Base-by-base conservation (phyloP, 2,329 filamentous ascomycete species). In the Stemphylium lycopersici region DNA sequence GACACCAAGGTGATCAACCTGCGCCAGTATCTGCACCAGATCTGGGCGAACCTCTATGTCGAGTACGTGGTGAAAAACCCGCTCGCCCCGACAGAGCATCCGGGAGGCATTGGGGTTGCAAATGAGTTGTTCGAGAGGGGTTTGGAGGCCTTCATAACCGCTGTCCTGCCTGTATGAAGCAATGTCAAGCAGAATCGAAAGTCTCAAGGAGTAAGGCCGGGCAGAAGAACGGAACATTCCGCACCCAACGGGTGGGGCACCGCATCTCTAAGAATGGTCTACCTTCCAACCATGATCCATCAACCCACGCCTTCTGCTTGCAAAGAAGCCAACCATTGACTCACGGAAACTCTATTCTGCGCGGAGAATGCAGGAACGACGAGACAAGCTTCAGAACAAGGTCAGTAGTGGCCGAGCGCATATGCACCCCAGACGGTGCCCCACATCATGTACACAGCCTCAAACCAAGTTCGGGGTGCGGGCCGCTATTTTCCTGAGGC, bases 1-100 rank as follows among this genome's bases (percentile, higher is more conserved):
- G 95, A 98, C 78, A 90, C 90, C 33, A 89, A 87, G 63, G 90
- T 91, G 53, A 85, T 90, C 63, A 97, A 92, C 77, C 93, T 99
- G 86, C 86, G 93, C 39, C 91, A 96, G 67, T 93, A 96, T 18
- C 79, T 99, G 69, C 93, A 99, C 74, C 95, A 99, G 82, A 97
- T 99, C 59, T 99, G 97, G 76, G 96, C 97, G 54, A 98, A 96
- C 74, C 84, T 98, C 20, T 99, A 95, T 80, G 93, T 99, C 15
- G 95, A 99, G 79, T 99, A 95, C 69, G 85, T 88, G 26, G 84
- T 87, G 45, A 88, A 88, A 70, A 87, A 86, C 56, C 85, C 85
- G 3, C 76, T 88, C 16, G 83, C 84, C 32, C 85, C 85, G 0
- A 76, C 80, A 1, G 85, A 87, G 66, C 85, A 87, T 69, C 81